Evolutionary conservation across 805 yeast genomes (phyloP).

Genomic region (Saccharomycopsis babjevae): DNA sequence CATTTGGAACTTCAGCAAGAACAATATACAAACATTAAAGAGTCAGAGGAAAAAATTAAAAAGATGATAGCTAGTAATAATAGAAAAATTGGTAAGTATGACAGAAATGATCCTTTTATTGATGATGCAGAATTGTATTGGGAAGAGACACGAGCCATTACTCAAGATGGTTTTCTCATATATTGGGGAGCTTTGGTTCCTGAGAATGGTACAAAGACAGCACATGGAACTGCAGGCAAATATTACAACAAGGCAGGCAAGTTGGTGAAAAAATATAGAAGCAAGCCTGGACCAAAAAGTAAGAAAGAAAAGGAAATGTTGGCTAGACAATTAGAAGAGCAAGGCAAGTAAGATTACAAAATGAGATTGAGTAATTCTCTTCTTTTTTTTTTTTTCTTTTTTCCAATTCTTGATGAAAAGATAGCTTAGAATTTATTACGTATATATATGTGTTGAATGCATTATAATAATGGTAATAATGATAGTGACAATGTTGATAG

Average conservation of each 20-base stretch:
- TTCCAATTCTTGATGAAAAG: background rate
- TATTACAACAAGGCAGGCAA: constrained; percentile 10
- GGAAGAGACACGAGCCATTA: constrained; percentile 89
- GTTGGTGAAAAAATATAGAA: constrained; percentile 12
- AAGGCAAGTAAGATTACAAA: background rate
- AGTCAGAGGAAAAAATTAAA: constrained; percentile 36
- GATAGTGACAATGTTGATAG: background rate
- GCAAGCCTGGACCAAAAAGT: constrained; percentile 17
- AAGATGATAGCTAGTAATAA: constrained; percentile 34
- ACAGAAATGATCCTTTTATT: constrained; percentile 86
- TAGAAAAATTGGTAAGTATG: constrained; percentile 83
- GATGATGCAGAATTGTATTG: constrained; percentile 87
- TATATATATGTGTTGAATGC: background rate
- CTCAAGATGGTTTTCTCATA: constrained; percentile 92
- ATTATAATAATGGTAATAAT: background rate
- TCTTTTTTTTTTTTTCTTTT: background rate
- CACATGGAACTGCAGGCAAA: background rate
- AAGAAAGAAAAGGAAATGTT: constrained; percentile 15
- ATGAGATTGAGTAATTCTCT: background rate
- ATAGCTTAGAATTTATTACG: background rate
- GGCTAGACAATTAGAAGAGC: constrained; percentile 8
- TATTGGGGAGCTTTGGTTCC: constrained; percentile 81
- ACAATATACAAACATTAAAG: constrained; percentile 21
- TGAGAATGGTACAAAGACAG: background rate
- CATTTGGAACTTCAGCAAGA: constrained; percentile 18